phyloP scores from a whole-genome alignment of 352 stramenopile species.

The Globisporangium lucens region DNA sequence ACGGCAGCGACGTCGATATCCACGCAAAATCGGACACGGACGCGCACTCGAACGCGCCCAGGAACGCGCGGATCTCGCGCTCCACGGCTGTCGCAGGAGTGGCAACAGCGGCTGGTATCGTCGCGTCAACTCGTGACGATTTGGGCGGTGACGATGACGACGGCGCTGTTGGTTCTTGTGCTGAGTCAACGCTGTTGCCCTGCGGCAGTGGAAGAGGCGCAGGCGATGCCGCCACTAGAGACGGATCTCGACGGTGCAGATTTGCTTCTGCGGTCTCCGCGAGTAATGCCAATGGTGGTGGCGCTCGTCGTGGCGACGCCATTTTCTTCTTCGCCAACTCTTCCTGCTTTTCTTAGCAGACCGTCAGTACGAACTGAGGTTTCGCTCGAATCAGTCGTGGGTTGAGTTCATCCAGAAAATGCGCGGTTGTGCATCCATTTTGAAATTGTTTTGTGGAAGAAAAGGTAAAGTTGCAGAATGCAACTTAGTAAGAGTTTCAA shows the following conservation, averaged over 20 bases:
- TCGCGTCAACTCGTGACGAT: background rate
- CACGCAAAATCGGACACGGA: conserved; percentile 11
- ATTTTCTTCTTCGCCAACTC: conserved; percentile 8
- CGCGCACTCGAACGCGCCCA: conserved; percentile 14
- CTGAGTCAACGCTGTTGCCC: background rate
- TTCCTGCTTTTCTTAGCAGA: background rate
- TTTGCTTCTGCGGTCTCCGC: background rate
- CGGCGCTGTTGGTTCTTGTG: background rate
- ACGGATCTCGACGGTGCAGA: background rate
- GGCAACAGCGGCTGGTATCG: background rate
- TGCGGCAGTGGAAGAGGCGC: background rate
- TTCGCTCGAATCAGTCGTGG: background rate
- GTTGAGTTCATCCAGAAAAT: background rate
- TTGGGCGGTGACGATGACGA: background rate
- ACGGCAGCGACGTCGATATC: conserved; percentile 10
- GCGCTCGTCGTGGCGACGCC: background rate
- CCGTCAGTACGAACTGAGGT: background rate
- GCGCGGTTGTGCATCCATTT: background rate
- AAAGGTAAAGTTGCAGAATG: no score
- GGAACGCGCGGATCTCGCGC: conserved; percentile 12
- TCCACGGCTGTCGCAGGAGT: background rate
- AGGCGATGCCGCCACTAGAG: background rate
- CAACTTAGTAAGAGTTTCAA: no score
- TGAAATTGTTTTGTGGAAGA: background rate
- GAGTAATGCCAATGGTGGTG: background rate